phyloP scores from a whole-genome alignment of 345 rosid genomes.

The Diplotaxis tenuifolia region DNA sequence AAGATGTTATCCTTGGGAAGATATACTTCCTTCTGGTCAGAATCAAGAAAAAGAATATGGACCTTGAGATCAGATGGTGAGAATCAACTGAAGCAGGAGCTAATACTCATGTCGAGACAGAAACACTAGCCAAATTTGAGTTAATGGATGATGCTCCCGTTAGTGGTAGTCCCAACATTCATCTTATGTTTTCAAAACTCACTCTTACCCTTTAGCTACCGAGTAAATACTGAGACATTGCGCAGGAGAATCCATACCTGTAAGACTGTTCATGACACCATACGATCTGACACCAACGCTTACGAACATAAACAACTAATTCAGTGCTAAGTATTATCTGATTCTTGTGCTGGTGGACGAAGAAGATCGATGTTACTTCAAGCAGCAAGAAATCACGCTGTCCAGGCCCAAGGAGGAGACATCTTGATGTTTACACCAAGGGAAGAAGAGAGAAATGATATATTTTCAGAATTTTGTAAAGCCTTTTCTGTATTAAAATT shows the following conservation, averaged over 20 bases:
- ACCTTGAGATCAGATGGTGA: conserved; percentile 94
- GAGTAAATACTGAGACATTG: conserved; percentile 2
- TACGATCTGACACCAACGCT: conserved; percentile 94
- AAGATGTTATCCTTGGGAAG: conserved; percentile 96
- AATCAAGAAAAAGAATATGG: conserved; percentile 99
- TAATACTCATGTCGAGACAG: conserved; percentile 96
- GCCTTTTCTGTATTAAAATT: conserved; percentile 25
- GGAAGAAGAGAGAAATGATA: conserved; percentile 7
- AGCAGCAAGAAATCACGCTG: conserved; percentile 92
- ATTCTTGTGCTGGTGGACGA: conserved; percentile 95
- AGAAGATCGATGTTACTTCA: conserved; percentile 95
- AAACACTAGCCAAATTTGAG: conserved; percentile 95
- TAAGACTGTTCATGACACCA: conserved; percentile 90
- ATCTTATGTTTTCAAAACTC: not conserved
- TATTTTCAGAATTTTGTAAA: conserved; percentile 41
- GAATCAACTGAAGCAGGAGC: conserved; percentile 98
- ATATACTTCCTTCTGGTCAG: conserved; percentile 96
- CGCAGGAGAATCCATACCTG: conserved; percentile 95
- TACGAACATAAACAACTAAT: conserved; percentile 93
- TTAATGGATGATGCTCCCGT: conserved; percentile 99
- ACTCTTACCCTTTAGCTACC: not conserved
- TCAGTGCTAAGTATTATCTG: conserved; percentile 90
- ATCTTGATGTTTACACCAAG: conserved; percentile 26
- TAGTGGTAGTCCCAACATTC: conserved; percentile 56
- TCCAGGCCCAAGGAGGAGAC: conserved; percentile 70